These are phyloP conservation scores for Chlorella sp. DNA, from an alignment of 139 green algal species.

Conservation along the genomic window DNA sequence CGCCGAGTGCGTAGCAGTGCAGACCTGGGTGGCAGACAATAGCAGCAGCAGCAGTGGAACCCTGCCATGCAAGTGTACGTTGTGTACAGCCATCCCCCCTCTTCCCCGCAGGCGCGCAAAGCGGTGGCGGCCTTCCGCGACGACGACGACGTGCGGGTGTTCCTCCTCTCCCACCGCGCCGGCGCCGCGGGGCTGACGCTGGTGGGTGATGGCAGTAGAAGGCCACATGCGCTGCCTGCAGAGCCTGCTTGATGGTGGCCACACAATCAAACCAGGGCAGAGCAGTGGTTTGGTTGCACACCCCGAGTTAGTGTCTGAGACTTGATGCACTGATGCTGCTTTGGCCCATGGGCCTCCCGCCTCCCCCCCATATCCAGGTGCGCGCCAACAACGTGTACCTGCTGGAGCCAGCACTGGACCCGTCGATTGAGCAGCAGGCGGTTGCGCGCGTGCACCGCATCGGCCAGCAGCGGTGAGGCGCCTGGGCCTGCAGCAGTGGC, in stretches of 20 bases:
- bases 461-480: slow-evolving; percentile 40
- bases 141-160: slow-evolving; percentile 49
- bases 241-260: too few relatives aligned
- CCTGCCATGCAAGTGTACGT: background rate
- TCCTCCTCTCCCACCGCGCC: slow-evolving; percentile 61
- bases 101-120: slow-evolving; percentile 12
- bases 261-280: too few relatives aligned
- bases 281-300: too few relatives aligned
- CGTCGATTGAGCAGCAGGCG: slow-evolving; percentile 54
- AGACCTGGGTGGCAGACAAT: too few relatives aligned
- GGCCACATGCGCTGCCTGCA: too few relatives aligned
- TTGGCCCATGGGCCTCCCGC: too few relatives aligned
- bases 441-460: slow-evolving; percentile 61
- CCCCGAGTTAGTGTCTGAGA: too few relatives aligned
- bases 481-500: too few relatives aligned
- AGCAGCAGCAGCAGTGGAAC: background rate
- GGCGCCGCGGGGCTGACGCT: slow-evolving; percentile 71
- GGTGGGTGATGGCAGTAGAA: background rate
- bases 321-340: too few relatives aligned
- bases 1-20: too few relatives aligned
- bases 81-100: too few relatives aligned
- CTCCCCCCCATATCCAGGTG: background rate
- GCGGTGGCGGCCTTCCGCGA: slow-evolving; percentile 43
- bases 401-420: slow-evolving; percentile 55
- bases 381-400: slow-evolving; percentile 73